A percentile compares a stretch with the other conserved stretches of the same genome.
phyloP scores from a whole-genome alignment of 495 filamentous ascomycete species.

The Aspergillus leporis region DNA sequence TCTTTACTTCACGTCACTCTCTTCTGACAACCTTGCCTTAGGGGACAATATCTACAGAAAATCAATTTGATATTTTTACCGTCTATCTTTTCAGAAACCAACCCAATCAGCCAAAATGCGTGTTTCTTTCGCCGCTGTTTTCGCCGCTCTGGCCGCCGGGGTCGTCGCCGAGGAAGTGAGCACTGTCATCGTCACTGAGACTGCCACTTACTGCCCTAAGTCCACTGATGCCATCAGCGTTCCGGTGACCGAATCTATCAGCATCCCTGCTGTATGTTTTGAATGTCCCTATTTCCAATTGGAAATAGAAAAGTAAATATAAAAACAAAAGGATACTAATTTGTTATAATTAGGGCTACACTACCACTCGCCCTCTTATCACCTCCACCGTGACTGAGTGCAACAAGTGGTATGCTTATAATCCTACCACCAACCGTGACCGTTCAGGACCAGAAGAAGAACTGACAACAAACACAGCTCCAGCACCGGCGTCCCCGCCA shows the following conservation, averaged over 20 bases:
- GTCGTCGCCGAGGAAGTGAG: constrained; percentile 56
- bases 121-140: constrained; percentile 76
- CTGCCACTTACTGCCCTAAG: constrained; percentile 84
- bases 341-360: constrained; percentile 40
- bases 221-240: constrained; percentile 62
- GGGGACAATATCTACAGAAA: not conserved
- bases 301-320: not conserved
- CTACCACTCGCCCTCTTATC: constrained; percentile 68
- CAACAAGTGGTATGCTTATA: constrained; percentile 58
- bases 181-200: constrained; percentile 77
- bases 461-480: constrained; percentile 14
- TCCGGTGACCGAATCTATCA: constrained; percentile 72
- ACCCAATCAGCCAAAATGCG: constrained; percentile 70
- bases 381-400: constrained; percentile 64
- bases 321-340: constrained; percentile 7
- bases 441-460: not conserved
- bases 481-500: constrained; percentile 14
- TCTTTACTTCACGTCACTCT: constrained; percentile 45
- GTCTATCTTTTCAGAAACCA: constrained; percentile 3
- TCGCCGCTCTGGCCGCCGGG: constrained; percentile 63
- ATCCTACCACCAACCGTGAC: constrained; percentile 1
- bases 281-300: no score
- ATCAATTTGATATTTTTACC: constrained; percentile 23
- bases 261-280: constrained; percentile 68
- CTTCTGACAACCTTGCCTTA: constrained; percentile 21